Conservation (phyloP, 768 basidiomycete species). For the Suillus americanus region DNA sequence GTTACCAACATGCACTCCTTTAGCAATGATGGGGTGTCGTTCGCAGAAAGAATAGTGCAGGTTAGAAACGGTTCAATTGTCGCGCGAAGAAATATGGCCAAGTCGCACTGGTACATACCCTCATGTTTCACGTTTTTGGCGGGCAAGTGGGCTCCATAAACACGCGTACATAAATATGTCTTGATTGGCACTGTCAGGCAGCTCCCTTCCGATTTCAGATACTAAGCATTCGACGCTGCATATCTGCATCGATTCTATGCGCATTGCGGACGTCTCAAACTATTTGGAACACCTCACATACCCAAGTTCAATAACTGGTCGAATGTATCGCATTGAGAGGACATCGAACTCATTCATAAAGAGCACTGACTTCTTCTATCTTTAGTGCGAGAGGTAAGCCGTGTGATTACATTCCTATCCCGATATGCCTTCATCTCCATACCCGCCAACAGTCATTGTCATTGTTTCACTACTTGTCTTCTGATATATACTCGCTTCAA, state of each 20-base stretch:
- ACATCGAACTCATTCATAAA: constrained; percentile 1
- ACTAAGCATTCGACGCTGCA: neutral
- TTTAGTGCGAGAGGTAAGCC: neutral
- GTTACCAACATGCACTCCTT: neutral
- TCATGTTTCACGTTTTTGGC: neutral
- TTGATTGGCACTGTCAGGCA: too few species aligned
- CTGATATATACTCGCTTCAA: neutral
- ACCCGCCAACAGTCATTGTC: neutral
- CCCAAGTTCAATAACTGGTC: neutral
- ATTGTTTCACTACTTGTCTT: neutral
- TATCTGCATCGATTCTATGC: neutral
- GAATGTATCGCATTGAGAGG: constrained; percentile 1
- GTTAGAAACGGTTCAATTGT: neutral
- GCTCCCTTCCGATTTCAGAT: neutral
- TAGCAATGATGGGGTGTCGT: neutral
- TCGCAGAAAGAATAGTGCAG: neutral
- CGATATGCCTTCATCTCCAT: neutral
- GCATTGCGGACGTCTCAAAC: neutral
- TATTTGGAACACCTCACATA: neutral
- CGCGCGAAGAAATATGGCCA: neutral
- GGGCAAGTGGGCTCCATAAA: neutral
- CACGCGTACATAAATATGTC: neutral
- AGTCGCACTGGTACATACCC: neutral
- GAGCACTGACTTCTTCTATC: neutral
- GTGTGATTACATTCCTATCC: neutral